Evolutionary conservation across 768 basidiomycete genomes (phyloP), one percentile per base, ranked within the genome.

Genomic region (Tulasnella sp.): DNA sequence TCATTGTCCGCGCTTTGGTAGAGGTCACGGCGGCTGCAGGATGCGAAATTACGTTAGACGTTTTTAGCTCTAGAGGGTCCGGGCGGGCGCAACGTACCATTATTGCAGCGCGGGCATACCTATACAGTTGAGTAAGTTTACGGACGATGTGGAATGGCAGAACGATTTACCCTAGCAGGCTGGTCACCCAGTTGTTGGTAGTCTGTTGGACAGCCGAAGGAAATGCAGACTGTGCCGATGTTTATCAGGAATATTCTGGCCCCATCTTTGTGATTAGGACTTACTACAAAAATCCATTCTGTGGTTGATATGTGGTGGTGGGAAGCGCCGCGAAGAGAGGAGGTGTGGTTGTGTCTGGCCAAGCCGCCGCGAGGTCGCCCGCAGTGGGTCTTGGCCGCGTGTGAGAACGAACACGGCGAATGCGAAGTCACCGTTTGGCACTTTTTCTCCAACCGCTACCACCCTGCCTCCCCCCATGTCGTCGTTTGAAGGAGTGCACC

Each of bases 81-180:
- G n/a, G n/a, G n/a, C 4, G n/a, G n/a, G 63, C 73, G 51, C 42
- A n/a, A n/a, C n/a, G n/a, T n/a, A 83, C 84, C 76, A 59, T 87
- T 86, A 65, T 84, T 74, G 63, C 85, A 87, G 50, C 77, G 74
- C 14, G 85, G 85, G 64, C 85, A 87, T 50, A 83, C 64, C 85
- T 87, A 50, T 41, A 60, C 41, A 21, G 56, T 62, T 62, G 49
- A 15, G 40, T 53, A 9, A 59, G 41, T 19, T 27, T 23, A 15
- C 25, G 14, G 17, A 8, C 4, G 6, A 3, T 15, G 14, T 6
- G 15, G 3, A 1, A 25, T 27, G n/a, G 12, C 29, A 6, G 36
- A 17, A n/a, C 19, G 25, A 51, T 25, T 55, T 45, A 55, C 53
- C 43, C 53, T 39, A 6, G 53, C 36, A 7, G 25, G 27, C 32